Percentiles rank a stretch among this genome's conserved stretches.
phyloP scores from a whole-genome alignment of 192 early-diverging fungal species.

The Funneliformis geosporum region DNA sequence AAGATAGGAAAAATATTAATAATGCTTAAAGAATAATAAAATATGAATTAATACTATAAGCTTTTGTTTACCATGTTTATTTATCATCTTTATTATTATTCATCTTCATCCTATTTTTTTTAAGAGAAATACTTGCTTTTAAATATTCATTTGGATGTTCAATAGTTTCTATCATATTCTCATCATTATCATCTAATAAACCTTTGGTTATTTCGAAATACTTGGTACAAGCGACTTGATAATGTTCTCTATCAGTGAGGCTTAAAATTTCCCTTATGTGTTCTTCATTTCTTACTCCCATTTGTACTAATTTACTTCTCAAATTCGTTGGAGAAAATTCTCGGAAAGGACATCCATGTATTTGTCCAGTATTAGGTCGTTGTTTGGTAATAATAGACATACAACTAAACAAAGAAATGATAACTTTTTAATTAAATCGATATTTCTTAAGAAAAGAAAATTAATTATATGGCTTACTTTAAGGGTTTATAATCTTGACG shows the following conservation, averaged over 20 bases:
- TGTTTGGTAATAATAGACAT: conserved; percentile 82
- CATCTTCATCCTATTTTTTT: not conserved
- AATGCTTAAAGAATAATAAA: no score
- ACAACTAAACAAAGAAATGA: conserved; percentile 55
- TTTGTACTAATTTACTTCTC: conserved; percentile 55
- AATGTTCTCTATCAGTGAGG: conserved; percentile 74
- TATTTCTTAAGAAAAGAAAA: not conserved
- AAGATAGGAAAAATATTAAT: no score
- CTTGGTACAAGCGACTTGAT: conserved; percentile 90
- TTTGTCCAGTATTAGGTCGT: conserved; percentile 78
- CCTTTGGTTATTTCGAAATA: conserved; percentile 73
- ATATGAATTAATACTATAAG: no score
- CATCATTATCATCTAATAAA: conserved; percentile 26
- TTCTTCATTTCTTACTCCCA: conserved; percentile 59
- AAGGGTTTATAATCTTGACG: conserved; percentile 78
- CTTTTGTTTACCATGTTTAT: not conserved
- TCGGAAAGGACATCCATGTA: conserved; percentile 96
- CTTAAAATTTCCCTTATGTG: conserved; percentile 65
- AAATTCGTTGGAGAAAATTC: conserved; percentile 73
- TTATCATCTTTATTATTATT: not conserved
- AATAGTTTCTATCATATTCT: conserved; percentile 63
- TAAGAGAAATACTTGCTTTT: conserved; percentile 49
- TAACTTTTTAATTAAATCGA: not conserved
- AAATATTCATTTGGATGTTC: conserved; percentile 95
- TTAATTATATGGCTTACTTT: conserved; percentile 41